These are phyloP conservation scores for Cercospora nicotianae DNA, from an alignment of 2,329 filamentous ascomycete genomes.

Conservation along the genomic window DNA sequence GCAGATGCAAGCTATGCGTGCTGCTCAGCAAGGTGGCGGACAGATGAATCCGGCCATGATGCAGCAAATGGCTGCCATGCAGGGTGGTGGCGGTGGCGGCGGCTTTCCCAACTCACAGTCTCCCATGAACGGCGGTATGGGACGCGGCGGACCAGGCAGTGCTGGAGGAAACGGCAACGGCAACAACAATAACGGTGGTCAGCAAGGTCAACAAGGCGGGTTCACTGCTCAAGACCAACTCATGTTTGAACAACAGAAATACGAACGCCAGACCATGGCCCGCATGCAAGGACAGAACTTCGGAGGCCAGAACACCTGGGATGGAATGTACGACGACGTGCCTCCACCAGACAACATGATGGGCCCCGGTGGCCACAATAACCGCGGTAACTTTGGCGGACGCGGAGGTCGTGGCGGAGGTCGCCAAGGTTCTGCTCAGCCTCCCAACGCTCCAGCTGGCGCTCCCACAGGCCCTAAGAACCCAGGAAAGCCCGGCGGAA, in stretches of 20 bases:
- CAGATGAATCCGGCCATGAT: slow-evolving; percentile 61
- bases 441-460: slow-evolving; percentile 64
- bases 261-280: slow-evolving; percentile 66
- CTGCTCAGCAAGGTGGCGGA: slow-evolving; percentile 29
- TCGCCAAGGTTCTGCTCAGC: slow-evolving; percentile 36
- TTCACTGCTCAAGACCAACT: slow-evolving; percentile 72
- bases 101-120: slow-evolving; percentile 36
- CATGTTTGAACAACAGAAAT: slow-evolving; percentile 75
- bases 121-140: slow-evolving; percentile 42
- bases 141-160: slow-evolving; percentile 31
- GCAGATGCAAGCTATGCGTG: slow-evolving; percentile 39
- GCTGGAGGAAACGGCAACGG: not conserved
- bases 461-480: slow-evolving; percentile 96
- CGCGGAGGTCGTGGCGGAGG: slow-evolving; percentile 45
- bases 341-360: slow-evolving; percentile 71
- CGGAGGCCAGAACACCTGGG: slow-evolving; percentile 68
- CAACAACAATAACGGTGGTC: slow-evolving; percentile 11
- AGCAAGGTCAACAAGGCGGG: slow-evolving; percentile 38
- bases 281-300: slow-evolving; percentile 49
- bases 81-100: slow-evolving; percentile 43
- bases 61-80: slow-evolving; percentile 33
- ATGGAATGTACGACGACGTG: slow-evolving; percentile 97
- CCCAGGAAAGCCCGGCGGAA: slow-evolving; percentile 83
- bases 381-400: slow-evolving; percentile 48
- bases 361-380: not conserved